Percentiles rank a stretch among this genome's conserved stretches.
Conservation (phyloP, 2,329 filamentous ascomycete species). For the Ilyonectria mors-panacis region DNA sequence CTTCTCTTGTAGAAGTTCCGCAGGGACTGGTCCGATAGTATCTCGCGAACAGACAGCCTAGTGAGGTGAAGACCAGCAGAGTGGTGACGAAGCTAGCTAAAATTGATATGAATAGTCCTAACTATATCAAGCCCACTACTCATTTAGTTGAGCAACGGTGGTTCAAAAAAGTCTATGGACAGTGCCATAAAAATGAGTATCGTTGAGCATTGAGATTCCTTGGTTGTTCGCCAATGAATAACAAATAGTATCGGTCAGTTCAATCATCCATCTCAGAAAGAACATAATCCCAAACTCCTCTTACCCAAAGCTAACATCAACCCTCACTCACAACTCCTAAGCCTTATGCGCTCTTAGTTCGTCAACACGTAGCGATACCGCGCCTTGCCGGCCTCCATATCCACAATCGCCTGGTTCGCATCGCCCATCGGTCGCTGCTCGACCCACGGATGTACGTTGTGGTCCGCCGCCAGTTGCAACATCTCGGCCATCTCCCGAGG, state of each 20-base stretch:
- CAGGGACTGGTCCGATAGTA: no score
- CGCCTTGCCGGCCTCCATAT: conserved; percentile 68
- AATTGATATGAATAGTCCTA: no score
- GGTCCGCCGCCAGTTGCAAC: conserved; percentile 69
- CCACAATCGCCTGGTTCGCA: conserved; percentile 68
- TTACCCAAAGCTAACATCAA: neutral
- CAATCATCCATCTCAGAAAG: neutral
- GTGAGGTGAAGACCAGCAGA: no score
- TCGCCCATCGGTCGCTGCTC: conserved; percentile 69
- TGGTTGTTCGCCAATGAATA: neutral
- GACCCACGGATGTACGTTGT: conserved; percentile 70
- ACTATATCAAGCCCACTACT: no score
- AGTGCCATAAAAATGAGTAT: no score
- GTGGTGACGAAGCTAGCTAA: no score
- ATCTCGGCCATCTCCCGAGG: conserved; percentile 73
- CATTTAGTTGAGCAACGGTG: no score
- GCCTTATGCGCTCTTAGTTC: conserved; percentile 37
- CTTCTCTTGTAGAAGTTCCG: no score
- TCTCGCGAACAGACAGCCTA: no score
- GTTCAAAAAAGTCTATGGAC: no score
- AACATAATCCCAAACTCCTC: neutral
- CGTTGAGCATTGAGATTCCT: no score
- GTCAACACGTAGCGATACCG: conserved; percentile 62
- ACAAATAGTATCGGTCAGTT: neutral
- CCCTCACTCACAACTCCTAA: neutral